A percentile compares a stretch with the other conserved stretches of the same genome.
phyloP scores from a whole-genome alignment of 192 early-diverging fungal genomes.

The Polychytrium aggregatum region DNA sequence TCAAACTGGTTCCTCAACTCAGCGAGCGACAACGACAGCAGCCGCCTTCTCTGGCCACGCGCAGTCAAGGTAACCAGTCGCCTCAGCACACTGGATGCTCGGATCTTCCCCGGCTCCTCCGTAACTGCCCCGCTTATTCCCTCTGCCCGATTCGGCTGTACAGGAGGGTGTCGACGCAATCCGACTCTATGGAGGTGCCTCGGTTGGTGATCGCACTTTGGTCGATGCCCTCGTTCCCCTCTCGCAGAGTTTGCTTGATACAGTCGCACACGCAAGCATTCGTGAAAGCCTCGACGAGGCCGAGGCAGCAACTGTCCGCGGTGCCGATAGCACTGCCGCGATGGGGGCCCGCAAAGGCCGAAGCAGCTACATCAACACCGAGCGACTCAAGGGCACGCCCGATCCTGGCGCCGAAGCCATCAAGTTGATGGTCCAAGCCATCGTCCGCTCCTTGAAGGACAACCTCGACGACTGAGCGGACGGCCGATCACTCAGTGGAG shows the following conservation, averaged over 20 bases:
- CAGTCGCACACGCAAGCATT: background rate
- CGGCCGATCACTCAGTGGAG: too few species aligned
- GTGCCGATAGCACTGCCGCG: slow-evolving; percentile 9
- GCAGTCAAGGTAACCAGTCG: too few species aligned
- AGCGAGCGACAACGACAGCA: slow-evolving; percentile 24
- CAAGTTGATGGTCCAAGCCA: too few species aligned
- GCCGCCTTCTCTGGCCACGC: slow-evolving; percentile 7
- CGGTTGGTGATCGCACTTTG: slow-evolving; percentile 20
- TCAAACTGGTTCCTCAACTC: too few species aligned
- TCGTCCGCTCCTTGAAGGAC: too few species aligned
- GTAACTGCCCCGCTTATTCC: background rate
- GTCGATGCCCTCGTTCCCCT: slow-evolving; percentile 16
- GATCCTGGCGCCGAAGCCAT: slow-evolving; percentile 36
- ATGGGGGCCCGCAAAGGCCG: slow-evolving; percentile 18
- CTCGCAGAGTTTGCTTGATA: background rate
- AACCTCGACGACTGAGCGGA: too few species aligned
- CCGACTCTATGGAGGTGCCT: slow-evolving; percentile 10
- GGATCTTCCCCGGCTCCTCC: slow-evolving; percentile 6
- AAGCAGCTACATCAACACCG: slow-evolving; percentile 10
- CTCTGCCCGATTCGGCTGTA: background rate
- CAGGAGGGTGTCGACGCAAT: slow-evolving; percentile 4
- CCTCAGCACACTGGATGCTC: background rate
- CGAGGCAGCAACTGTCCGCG: slow-evolving; percentile 1
- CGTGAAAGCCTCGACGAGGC: background rate
- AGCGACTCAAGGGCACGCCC: slow-evolving; percentile 9